Evolutionary conservation across 1,284 basidiomycete species (phyloP), one percentile per base, ranked within the genome.

Genomic region (Ceratobasidium sp.): DNA sequence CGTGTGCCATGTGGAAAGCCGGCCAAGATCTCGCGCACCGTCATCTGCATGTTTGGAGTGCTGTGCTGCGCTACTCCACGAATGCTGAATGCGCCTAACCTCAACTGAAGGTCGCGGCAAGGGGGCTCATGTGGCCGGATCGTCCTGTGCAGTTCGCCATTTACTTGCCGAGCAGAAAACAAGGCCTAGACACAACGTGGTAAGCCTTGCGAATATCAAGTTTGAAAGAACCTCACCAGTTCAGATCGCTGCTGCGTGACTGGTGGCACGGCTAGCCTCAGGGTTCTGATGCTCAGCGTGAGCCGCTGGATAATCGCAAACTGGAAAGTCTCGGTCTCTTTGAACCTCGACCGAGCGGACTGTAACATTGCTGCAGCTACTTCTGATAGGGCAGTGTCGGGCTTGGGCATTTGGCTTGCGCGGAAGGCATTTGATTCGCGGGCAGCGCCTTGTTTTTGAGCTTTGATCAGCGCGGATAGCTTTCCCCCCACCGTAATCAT

Each of bases 291-390:
- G 52, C 86, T 87, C 49, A 95, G 87, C 77, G 88, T 90, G 88
- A 95, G 90, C 77, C 90, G 87, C 81, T 95, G 93, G 59, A 86
- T 85, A 77, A 95, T 89, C 34, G 88, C 84, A 80, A 91, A 90
- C 4, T 88, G 87, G 11, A 92, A 83, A 0, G 85, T 87, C 11
- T 85, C 83, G 19, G 87, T 85, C 83, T 92, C 91, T 79, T 89
- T 89, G 81, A 92, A 87, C 57, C 89, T 88, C 68, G 86, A 89
- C 70, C 90, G 86, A 34, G 94, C 92, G 0, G 92, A 92, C 71
- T 90, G 87, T 46, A 96, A 84, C 88, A 96, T 93, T 17, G 93
- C 93, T 74, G 93, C 90, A 0, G 95, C 93, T 46, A 96, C 92
- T 9, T 92, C 90, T 0, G 94, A 94, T 2, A 95, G 86, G 4